These are phyloP conservation scores for Helicocarpus griseus DNA, from an alignment of 2,329 filamentous ascomycete genomes.

Conservation along the genomic window DNA sequence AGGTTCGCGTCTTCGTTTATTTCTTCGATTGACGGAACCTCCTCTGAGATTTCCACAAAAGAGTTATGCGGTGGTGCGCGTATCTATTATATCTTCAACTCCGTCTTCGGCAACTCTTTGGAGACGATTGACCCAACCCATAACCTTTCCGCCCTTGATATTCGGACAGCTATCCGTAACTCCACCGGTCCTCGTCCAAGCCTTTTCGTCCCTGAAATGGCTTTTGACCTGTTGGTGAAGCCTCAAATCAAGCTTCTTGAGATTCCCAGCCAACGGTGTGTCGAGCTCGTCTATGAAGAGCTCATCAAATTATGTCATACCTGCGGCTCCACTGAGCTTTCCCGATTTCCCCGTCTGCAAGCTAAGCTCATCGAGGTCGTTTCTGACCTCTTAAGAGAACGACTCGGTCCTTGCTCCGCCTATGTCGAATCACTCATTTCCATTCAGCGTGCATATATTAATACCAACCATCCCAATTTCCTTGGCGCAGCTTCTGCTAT, in stretches of 20 bases:
- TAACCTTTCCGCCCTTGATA: conserved; percentile 89
- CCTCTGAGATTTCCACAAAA: conserved; percentile 96
- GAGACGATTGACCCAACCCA: conserved; percentile 94
- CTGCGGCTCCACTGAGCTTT: conserved; percentile 88
- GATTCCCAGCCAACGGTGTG: conserved; percentile 87
- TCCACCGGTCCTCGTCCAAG: conserved; percentile 93
- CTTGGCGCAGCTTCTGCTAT: conserved; percentile 92
- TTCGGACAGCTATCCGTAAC: conserved; percentile 93
- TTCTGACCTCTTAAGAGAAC: conserved; percentile 85
- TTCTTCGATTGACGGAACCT: conserved; percentile 96
- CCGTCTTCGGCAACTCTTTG: conserved; percentile 90
- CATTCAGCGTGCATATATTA: conserved; percentile 97
- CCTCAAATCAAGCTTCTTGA: conserved; percentile 97
- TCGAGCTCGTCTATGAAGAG: conserved; percentile 97
- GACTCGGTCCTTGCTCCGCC: conserved; percentile 74
- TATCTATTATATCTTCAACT: conserved; percentile 99
- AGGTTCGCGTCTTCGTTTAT: conserved; percentile 97
- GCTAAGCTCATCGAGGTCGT: conserved; percentile 97
- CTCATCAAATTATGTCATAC: conserved; percentile 99
- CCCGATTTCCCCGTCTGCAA: conserved; percentile 83
- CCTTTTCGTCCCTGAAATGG: conserved; percentile 93
- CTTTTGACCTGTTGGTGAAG: conserved; percentile 94
- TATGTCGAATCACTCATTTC: conserved; percentile 97
- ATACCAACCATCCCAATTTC: conserved; percentile 99
- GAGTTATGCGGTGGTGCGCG: conserved; percentile 89